Conservation (phyloP, 2,329 filamentous ascomycete species). For the Escovopsis sp. region DNA sequence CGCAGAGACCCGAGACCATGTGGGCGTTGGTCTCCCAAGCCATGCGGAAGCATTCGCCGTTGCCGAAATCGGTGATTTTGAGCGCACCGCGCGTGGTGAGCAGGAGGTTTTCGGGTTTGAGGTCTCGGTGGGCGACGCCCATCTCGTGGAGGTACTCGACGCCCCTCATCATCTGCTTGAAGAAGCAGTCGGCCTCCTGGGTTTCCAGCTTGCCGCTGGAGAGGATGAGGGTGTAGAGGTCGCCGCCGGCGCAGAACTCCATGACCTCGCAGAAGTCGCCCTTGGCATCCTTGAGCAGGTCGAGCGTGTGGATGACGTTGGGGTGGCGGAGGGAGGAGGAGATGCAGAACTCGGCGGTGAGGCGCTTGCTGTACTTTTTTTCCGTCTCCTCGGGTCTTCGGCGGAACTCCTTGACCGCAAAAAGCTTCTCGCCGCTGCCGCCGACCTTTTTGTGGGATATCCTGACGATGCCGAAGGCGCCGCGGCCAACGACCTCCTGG, state of each 20-base stretch:
- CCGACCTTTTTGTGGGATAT: conserved; percentile 93
- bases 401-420: conserved; percentile 96
- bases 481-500: conserved; percentile 89
- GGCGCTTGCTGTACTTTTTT: conserved; percentile 94
- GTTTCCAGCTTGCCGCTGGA: conserved; percentile 86
- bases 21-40: conserved; percentile 97
- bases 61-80: conserved; percentile 98
- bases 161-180: conserved; percentile 98
- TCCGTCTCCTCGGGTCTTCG: conserved; percentile 85
- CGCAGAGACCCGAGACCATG: conserved; percentile 94
- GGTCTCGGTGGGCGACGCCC: conserved; percentile 91
- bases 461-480: conserved; percentile 91
- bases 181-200: conserved; percentile 89
- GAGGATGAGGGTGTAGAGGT: conserved; percentile 86
- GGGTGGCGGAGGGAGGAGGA: conserved; percentile 92
- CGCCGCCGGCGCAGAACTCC: conserved; percentile 96
- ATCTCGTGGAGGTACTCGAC: conserved; percentile 99
- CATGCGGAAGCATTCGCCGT: conserved; percentile 98
- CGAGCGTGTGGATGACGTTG: conserved; percentile 95
- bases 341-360: conserved; percentile 97
- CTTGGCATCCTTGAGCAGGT: conserved; percentile 88
- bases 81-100: conserved; percentile 83
- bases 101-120: conserved; percentile 93
- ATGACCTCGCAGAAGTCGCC: conserved; percentile 98
- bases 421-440: conserved; percentile 73